These are phyloP conservation scores for Beauveria bassiana DNA, from an alignment of 2,329 filamentous ascomycete species.

Conservation along the genomic window DNA sequence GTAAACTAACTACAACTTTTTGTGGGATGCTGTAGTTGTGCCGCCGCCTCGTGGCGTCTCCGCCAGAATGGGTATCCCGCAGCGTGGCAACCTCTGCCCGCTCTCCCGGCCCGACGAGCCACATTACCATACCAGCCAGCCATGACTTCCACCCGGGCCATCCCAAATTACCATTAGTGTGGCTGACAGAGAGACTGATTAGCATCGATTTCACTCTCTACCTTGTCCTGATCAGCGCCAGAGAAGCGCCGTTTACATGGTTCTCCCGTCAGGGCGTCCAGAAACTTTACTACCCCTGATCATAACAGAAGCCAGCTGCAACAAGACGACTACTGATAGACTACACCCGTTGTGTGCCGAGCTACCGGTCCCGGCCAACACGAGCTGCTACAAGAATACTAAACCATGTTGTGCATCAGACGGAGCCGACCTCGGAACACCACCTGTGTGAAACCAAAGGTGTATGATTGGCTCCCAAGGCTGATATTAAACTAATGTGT, in stretches of 20 bases:
- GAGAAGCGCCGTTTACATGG: neutral
- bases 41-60: neutral
- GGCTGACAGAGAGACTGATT: neutral
- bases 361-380: neutral
- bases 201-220: neutral
- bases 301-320: neutral
- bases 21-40: neutral
- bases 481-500: neutral
- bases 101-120: conserved; percentile 7
- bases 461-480: neutral
- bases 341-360: neutral
- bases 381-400: neutral
- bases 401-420: neutral
- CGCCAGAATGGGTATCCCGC: conserved; percentile 6
- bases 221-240: neutral
- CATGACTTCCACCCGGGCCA: neutral
- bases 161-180: neutral
- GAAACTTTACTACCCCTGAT: neutral
- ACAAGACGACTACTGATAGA: neutral
- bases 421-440: neutral
- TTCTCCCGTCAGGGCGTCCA: too few species aligned
- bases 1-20: neutral
- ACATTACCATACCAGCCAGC: neutral
- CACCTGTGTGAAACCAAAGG: neutral
- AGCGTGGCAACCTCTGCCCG: conserved; percentile 1